A percentile compares a stretch with the other conserved stretches of the same genome.
These are phyloP conservation scores for Podospora australis DNA, from an alignment of 495 filamentous ascomycete species.

Conservation along the genomic window DNA sequence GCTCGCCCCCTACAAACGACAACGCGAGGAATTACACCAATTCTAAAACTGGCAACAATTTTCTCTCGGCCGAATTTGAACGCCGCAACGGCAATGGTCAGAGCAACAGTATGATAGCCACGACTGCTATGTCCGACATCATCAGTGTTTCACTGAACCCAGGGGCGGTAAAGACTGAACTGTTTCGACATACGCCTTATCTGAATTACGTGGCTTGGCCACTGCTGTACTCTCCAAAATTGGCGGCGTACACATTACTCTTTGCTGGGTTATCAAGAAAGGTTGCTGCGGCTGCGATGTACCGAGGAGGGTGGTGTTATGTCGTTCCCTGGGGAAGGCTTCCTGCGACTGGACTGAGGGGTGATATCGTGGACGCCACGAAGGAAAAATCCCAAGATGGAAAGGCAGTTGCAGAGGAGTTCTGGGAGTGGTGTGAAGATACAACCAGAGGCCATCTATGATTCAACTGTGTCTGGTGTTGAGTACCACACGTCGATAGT, in stretches of 20 bases:
- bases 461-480: no score
- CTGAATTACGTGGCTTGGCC: slow-evolving; percentile 17
- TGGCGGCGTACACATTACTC: slow-evolving; percentile 37
- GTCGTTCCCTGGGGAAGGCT: slow-evolving; percentile 39
- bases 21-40: slow-evolving; percentile 28
- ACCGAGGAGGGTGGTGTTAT: slow-evolving; percentile 35
- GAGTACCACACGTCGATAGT: no score
- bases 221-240: slow-evolving; percentile 24
- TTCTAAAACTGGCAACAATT: slow-evolving; percentile 36
- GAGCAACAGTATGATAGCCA: slow-evolving; percentile 19
- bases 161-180: slow-evolving; percentile 29
- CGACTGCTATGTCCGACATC: no score
- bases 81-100: slow-evolving; percentile 21
- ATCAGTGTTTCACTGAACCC: slow-evolving; percentile 39
- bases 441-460: no score
- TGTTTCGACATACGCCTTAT: slow-evolving; percentile 20
- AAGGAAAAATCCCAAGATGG: slow-evolving; percentile 15
- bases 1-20: slow-evolving; percentile 14
- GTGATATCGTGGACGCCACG: slow-evolving; percentile 14
- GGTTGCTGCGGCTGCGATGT: slow-evolving; percentile 28
- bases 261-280: slow-evolving; percentile 34
- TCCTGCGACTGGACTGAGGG: slow-evolving; percentile 6
- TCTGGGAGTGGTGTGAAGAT: slow-evolving; percentile 22
- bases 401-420: slow-evolving; percentile 13
- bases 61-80: slow-evolving; percentile 29